These are phyloP conservation scores for Jacaranda copaia DNA, from an alignment of 257 asterid genomes.

Conservation along the genomic window DNA sequence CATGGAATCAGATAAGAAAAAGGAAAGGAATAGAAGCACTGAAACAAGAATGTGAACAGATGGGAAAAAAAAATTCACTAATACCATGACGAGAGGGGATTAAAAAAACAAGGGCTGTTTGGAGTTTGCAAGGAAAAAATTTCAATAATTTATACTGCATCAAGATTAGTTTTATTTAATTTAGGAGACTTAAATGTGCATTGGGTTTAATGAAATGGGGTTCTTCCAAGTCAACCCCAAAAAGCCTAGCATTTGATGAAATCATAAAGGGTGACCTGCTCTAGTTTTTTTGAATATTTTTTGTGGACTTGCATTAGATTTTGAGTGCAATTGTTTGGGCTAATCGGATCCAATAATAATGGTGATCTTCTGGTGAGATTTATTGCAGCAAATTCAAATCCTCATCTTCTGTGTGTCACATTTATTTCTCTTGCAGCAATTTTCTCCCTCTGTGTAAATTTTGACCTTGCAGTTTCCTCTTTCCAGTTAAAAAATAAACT, in stretches of 20 bases:
- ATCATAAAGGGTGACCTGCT: slow-evolving; percentile 41
- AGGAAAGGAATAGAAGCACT: slow-evolving; percentile 53
- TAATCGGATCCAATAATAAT: slow-evolving; percentile 50
- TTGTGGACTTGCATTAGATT: slow-evolving; percentile 36
- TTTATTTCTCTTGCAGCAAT: slow-evolving; percentile 47
- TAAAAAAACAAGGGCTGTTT: slow-evolving; percentile 20
- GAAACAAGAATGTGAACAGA: slow-evolving; percentile 56
- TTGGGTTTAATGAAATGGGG: slow-evolving; percentile 57
- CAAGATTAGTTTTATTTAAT: slow-evolving; percentile 38
- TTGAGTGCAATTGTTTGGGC: slow-evolving; percentile 27
- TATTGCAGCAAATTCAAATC: slow-evolving; percentile 54
- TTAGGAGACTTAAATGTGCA: slow-evolving; percentile 59
- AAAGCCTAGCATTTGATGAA: slow-evolving; percentile 50
- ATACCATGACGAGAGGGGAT: slow-evolving; percentile 8
- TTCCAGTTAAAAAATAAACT: slow-evolving; percentile 43
- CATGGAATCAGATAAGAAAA: slow-evolving; percentile 39
- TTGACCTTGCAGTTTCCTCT: slow-evolving; percentile 65
- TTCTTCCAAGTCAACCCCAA: slow-evolving; percentile 62
- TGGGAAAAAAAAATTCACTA: slow-evolving; percentile 20
- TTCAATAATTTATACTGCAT: slow-evolving; percentile 37
- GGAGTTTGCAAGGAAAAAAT: slow-evolving; percentile 35
- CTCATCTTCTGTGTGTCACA: slow-evolving; percentile 49
- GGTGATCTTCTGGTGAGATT: slow-evolving; percentile 49
- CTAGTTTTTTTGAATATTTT: slow-evolving; percentile 26
- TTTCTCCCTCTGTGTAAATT: slow-evolving; percentile 43